These are phyloP conservation scores for Lizonia empirigonia DNA, from an alignment of 2,329 filamentous ascomycete genomes.

Conservation along the genomic window DNA sequence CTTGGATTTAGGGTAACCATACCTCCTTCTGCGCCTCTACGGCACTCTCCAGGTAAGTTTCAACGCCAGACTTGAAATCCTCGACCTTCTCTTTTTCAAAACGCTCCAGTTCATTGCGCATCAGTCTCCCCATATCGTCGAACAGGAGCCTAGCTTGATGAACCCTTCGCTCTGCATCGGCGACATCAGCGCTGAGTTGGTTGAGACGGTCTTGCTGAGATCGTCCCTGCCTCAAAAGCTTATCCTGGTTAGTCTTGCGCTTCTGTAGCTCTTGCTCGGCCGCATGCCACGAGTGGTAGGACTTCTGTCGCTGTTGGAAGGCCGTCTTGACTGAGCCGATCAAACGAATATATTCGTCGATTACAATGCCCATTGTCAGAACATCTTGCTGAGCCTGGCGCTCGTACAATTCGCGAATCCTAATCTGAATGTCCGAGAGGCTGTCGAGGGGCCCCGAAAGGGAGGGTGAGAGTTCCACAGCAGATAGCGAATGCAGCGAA, in stretches of 20 bases:
- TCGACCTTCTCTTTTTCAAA: constrained; percentile 98
- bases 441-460: constrained; percentile 89
- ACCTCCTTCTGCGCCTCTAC: constrained; percentile 99
- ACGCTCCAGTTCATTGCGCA: constrained; percentile 87
- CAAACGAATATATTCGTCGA: constrained; percentile 96
- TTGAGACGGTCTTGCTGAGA: constrained; percentile 94
- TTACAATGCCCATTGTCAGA: constrained; percentile 92
- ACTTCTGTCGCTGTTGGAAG: constrained; percentile 90
- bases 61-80: constrained; percentile 97
- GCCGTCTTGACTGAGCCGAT: constrained; percentile 95
- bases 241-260: constrained; percentile 86
- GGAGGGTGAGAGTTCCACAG: constrained; percentile 87
- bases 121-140: constrained; percentile 94
- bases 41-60: constrained; percentile 95
- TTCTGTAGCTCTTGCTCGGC: constrained; percentile 92
- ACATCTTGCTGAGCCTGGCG: constrained; percentile 97
- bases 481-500: constrained; percentile 88
- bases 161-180: constrained; percentile 91
- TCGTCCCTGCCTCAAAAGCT: constrained; percentile 90
- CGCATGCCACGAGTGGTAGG: constrained; percentile 90
- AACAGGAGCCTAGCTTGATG: constrained; percentile 89
- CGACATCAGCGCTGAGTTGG: constrained; percentile 89
- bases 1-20: constrained; percentile 40
- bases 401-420: constrained; percentile 93
- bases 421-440: constrained; percentile 89